Evolutionary conservation across 2,329 filamentous ascomycete species (phyloP).

Genomic region (Fusarium sacchari): DNA sequence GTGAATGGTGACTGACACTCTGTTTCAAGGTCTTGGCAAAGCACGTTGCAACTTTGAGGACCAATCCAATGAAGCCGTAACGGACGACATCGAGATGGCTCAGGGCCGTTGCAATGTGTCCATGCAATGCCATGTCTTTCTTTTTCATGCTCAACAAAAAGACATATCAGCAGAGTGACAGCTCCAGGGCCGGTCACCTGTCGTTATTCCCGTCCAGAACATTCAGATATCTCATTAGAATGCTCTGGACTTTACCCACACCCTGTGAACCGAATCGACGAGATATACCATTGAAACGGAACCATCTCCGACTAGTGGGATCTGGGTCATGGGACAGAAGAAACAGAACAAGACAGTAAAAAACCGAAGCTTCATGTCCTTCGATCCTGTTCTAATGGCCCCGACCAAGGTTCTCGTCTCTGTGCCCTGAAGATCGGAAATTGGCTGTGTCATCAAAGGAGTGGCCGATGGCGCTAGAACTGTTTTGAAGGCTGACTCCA

Average conservation of each 20-base stretch:
- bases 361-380: slow-evolving; percentile 9
- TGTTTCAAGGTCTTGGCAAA: slow-evolving; percentile 17
- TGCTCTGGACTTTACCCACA: neutral
- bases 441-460: slow-evolving; percentile 43
- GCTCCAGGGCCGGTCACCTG: neutral
- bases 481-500: slow-evolving; percentile 14
- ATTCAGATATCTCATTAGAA: neutral
- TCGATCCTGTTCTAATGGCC: neutral
- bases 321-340: neutral
- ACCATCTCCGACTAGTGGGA: neutral
- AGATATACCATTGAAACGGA: slow-evolving; percentile 5
- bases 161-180: neutral
- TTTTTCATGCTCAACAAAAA: slow-evolving; percentile 3
- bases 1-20: neutral
- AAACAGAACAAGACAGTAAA: slow-evolving; percentile 10
- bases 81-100: slow-evolving; percentile 33
- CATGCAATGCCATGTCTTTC: slow-evolving; percentile 4
- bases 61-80: slow-evolving; percentile 12
- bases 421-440: slow-evolving; percentile 38
- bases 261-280: neutral
- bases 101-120: neutral
- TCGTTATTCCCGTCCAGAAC: neutral
- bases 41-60: neutral
- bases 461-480: slow-evolving; percentile 33
- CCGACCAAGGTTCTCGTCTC: slow-evolving; percentile 7